Conservation (phyloP, 2,329 filamentous ascomycete genomes). For the Ceratocystis ficicola region DNA sequence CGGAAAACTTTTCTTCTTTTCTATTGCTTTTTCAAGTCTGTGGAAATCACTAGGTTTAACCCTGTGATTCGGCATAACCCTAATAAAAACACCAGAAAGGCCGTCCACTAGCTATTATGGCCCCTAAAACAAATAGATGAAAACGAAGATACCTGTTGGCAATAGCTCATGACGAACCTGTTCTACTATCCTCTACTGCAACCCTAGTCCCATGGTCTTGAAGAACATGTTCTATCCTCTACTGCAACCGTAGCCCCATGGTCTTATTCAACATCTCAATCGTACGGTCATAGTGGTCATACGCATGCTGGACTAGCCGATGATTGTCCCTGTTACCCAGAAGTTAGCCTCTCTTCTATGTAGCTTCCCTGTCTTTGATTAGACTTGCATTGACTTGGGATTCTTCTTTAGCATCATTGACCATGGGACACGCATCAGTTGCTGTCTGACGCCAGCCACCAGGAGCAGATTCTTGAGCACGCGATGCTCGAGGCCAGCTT, state of each 20-base stretch:
- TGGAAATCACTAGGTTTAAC: background rate
- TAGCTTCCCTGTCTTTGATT: conserved; percentile 12
- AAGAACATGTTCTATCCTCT: background rate
- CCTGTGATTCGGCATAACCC: background rate
- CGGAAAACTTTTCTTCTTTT: too few relatives aligned
- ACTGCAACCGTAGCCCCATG: conserved; percentile 49
- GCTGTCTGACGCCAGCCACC: conserved; percentile 34
- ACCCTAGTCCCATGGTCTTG: conserved; percentile 56
- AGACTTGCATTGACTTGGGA: conserved; percentile 11
- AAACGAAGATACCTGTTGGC: background rate
- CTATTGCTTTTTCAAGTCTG: too few relatives aligned
- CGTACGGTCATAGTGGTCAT: conserved; percentile 55
- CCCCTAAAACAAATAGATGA: background rate
- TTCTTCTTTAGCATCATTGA: conserved; percentile 23
- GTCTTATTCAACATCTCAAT: conserved; percentile 61
- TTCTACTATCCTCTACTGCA: background rate
- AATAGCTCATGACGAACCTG: background rate
- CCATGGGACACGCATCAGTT: conserved; percentile 25
- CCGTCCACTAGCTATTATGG: too few relatives aligned
- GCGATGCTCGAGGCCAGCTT: conserved; percentile 57
- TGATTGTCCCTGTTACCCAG: conserved; percentile 20
- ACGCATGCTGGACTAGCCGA: conserved; percentile 29
- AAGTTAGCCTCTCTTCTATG: background rate
- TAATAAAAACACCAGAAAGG: background rate
- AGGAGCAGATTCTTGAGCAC: conserved; percentile 57